phyloP scores from a whole-genome alignment of 2,329 filamentous ascomycete species.

The Trichoderma sp. region DNA sequence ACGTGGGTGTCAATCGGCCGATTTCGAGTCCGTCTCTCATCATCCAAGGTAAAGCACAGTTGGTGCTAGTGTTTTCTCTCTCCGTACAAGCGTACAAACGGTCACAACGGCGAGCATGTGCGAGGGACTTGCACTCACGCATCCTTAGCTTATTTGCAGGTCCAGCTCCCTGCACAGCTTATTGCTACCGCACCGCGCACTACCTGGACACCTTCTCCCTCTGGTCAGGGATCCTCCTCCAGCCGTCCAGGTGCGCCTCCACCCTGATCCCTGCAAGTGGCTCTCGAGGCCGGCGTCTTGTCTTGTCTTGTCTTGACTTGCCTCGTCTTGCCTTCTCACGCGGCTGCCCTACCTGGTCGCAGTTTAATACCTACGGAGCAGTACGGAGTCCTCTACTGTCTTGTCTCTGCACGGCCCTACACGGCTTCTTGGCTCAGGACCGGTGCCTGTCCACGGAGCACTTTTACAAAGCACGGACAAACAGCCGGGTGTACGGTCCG shows the following conservation, averaged over 20 bases:
- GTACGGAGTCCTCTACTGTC: neutral
- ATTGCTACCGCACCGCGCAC: constrained; percentile 5
- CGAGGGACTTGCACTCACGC: neutral
- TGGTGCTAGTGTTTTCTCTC: neutral
- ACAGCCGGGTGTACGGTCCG: neutral
- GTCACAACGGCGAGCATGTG: neutral
- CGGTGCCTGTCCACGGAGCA: neutral
- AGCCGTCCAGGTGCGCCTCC: constrained; percentile 15
- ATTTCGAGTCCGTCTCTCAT: constrained; percentile 3
- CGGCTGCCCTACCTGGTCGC: constrained; percentile 10
- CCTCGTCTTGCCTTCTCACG: constrained; percentile 5
- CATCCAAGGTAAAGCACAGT: neutral
- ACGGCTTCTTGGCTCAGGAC: constrained; percentile 1
- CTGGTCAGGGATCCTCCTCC: constrained; percentile 16
- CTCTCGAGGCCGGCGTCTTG: constrained; percentile 15
- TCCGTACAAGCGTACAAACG: neutral
- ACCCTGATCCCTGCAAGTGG: constrained; percentile 5
- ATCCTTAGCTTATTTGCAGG: constrained; percentile 8
- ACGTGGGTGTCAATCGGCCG: neutral
- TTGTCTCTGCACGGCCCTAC: neutral
- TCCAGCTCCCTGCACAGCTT: constrained; percentile 7
- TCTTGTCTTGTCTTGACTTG: constrained; percentile 11
- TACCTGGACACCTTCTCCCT: constrained; percentile 6
- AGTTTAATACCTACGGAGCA: neutral
- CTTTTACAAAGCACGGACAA: neutral